Base-by-base conservation (phyloP, 2,329 filamentous ascomycete genomes). In the Sclerotiophoma versabilis region DNA sequence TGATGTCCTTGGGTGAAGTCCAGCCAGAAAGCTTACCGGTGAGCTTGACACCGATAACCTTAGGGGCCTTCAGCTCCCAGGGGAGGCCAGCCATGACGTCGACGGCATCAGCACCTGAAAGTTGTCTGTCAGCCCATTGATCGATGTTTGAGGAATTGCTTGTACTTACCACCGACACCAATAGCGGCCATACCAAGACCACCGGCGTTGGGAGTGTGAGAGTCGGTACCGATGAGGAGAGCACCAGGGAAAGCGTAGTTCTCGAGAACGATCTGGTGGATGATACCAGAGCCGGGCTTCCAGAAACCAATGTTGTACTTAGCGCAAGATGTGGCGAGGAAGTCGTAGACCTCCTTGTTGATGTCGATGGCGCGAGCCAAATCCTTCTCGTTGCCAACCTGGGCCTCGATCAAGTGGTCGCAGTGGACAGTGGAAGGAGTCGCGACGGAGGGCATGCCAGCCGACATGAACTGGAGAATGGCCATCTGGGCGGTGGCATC, bases 251-350 rank as follows among this genome's bases (percentile, higher is more conserved):
- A 98, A 77, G 93, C 93, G 79, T 98, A 98, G 85, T 98, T 98
- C 83, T 99, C 95, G 55, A 98, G 87, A 62, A 98, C 81, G 75
- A 98, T 98, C 84, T 98, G 95, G 83, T 99, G 95, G 71, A 99
- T 99, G 77, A 98, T 99, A 85, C 95, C 95, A 76, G 93, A 97
- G 70, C 95, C 95, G 64, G 95, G 95, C 79, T 87, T 92, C 95
- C 95, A 99, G 89, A 98, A 98, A 83, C 95, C 95, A 78, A 98
- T 98, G 85, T 98, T 93, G 85, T 98, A 99, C 84, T 98, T 99
- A 75, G 93, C 93, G 78, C 93, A 98, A 64, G 93, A 90, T 61
- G 88, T 88, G 59, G 92, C 86, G 75, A 99, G 82, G 85, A 99
- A 99, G 81, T 98, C 90, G 82, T 98, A 99, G 69, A 99, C 95